phyloP scores from a whole-genome alignment of 257 asterid genomes.

The Solanum tacnaense region DNA sequence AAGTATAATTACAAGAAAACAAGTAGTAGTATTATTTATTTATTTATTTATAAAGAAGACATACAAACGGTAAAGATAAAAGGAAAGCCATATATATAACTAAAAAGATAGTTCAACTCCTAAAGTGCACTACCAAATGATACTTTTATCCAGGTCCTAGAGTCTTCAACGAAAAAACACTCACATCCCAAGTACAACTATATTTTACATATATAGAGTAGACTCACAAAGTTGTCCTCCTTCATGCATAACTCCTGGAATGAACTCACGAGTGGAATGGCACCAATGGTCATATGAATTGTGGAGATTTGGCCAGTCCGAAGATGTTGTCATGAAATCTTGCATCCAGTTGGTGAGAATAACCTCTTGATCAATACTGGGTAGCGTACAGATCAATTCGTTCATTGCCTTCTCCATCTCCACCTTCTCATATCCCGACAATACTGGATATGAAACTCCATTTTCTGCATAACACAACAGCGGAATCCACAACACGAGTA shows the following conservation, averaged over 20 bases:
- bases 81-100: background rate
- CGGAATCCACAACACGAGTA: conserved; percentile 16
- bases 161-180: background rate
- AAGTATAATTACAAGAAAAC: background rate
- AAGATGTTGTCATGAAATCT: conserved; percentile 10
- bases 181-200: background rate
- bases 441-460: conserved; percentile 11
- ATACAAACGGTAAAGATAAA: background rate
- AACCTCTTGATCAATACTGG: conserved; percentile 12
- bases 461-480: conserved; percentile 20
- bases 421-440: conserved; percentile 14
- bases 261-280: conserved; percentile 11
- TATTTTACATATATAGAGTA: background rate
- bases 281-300: conserved; percentile 16
- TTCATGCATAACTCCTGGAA: background rate
- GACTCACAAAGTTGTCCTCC: background rate
- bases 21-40: background rate
- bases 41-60: background rate
- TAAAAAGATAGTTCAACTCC: background rate
- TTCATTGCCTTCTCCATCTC: conserved; percentile 19
- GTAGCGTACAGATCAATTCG: conserved; percentile 7
- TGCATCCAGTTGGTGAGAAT: conserved; percentile 22
- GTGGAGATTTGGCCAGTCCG: conserved; percentile 28
- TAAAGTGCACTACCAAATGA: background rate
- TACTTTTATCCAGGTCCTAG: background rate